Base-by-base conservation (phyloP, 2,329 filamentous ascomycete genomes). In the Pseudogymnoascus sp. region DNA sequence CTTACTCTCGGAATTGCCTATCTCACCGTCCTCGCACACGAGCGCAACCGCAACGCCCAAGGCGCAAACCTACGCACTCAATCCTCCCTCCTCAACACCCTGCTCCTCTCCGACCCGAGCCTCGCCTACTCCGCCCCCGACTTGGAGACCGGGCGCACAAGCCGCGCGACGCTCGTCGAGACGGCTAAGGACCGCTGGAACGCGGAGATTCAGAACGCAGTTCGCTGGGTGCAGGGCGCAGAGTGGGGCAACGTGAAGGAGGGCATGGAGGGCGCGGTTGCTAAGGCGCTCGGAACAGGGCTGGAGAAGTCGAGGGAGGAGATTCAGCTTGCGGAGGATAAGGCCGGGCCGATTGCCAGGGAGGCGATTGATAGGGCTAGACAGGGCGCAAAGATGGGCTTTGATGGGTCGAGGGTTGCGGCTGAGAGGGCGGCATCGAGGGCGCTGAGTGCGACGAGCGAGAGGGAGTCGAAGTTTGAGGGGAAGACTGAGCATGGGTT, bases 181-280 rank as follows among this genome's bases (percentile, higher is more conserved):
- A 79, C 84, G 37, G 81, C 87, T 70, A 93, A 93, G 79, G 87
- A 90, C 71, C 80, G 84, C 66, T 93, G 90, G 90, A 93, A 95
- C 75, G 76, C 82, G 61, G 90, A 93, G 75, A 76, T 93, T 37
- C 83, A 88, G 74, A 80, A 80, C 66, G 81, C 87, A 62, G 87
- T 89, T 63, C 80, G 80, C 65, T 88, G 85, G 81, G 83, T 85
- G 64, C 85, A 92, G 76, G 80, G 77, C 36, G 85, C 83, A 66
- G 84, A 89, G 74, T 91, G 87, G 88, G 77, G 79, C 60, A 80
- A 81, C 62, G 80, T 87, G 63, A 81, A 86, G 63, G 83, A 88
- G 67, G 79, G 77, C 1, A 76, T 85, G 68, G 86, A 88, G 73
- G 77, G 77, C 13, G 73, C 75, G 34, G 74, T 79, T 39, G 76